phyloP scores from a whole-genome alignment of 2,329 filamentous ascomycete species.

The Chaetomiaceae sp. region DNA sequence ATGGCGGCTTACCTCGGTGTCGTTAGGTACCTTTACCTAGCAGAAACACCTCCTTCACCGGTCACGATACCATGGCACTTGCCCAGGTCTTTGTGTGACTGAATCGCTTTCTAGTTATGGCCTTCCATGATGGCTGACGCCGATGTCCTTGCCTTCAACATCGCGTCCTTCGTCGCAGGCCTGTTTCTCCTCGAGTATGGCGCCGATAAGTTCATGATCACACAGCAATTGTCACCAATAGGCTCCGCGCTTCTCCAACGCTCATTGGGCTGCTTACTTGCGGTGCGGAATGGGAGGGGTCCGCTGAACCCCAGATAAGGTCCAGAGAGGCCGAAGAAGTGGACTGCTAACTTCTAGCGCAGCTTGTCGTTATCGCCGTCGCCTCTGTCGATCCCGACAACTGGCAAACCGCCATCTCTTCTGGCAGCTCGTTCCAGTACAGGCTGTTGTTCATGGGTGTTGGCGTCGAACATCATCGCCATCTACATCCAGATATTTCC shows the following conservation, averaged over 20 bases:
- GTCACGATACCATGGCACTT: too few species aligned
- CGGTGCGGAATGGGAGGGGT: constrained; percentile 52
- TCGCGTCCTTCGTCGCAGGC: constrained; percentile 38
- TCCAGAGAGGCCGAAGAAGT: too few species aligned
- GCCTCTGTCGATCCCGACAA: constrained; percentile 61
- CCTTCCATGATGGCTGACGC: constrained; percentile 32
- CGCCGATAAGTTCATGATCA: constrained; percentile 50
- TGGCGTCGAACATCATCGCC: constrained; percentile 66
- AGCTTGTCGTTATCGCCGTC: constrained; percentile 61
- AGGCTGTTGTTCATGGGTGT: constrained; percentile 62
- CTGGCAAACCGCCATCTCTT: constrained; percentile 66
- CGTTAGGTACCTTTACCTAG: too few species aligned
- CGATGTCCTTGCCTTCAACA: constrained; percentile 38
- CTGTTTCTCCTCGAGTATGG: constrained; percentile 48
- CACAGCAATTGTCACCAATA: constrained; percentile 42
- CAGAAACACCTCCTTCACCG: too few species aligned
- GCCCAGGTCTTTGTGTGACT: too few species aligned
- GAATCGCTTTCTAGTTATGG: too few species aligned
- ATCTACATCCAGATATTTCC: constrained; percentile 52
- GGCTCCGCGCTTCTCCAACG: constrained; percentile 42
- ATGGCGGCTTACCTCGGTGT: too few species aligned
- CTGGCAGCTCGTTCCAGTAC: constrained; percentile 62
- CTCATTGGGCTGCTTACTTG: constrained; percentile 48
- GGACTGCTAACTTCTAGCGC: constrained; percentile 56
- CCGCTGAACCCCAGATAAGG: too few species aligned